These are phyloP conservation scores for Pythium sp. DNA, from an alignment of 352 stramenopile genomes.

Conservation along the genomic window DNA sequence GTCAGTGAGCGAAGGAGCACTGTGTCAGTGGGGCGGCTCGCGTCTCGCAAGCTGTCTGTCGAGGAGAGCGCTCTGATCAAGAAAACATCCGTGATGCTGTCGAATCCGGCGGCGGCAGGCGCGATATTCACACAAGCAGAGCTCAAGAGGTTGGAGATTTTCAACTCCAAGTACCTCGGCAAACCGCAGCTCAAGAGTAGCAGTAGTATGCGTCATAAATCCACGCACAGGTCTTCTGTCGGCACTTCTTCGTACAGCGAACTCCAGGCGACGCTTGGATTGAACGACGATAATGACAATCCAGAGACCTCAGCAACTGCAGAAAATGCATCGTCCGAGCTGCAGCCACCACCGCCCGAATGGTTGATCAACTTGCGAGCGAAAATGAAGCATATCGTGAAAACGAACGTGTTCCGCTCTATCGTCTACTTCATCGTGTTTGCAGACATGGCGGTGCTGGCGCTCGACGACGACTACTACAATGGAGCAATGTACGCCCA, in stretches of 20 bases:
- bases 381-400: conserved; percentile 34
- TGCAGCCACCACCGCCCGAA: conserved; percentile 3
- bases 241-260: conserved; percentile 18
- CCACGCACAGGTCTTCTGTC: conserved; percentile 5
- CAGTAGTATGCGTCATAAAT: conserved; percentile 11
- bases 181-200: conserved; percentile 13
- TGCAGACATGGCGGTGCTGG: conserved; percentile 52
- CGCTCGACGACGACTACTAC: conserved; percentile 51
- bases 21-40: neutral
- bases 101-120: conserved; percentile 34
- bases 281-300: conserved; percentile 2
- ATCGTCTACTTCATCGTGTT: conserved; percentile 46
- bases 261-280: conserved; percentile 3
- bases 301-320: neutral
- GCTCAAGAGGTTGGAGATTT: conserved; percentile 35
- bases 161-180: conserved; percentile 41
- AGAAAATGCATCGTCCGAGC: neutral
- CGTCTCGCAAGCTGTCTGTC: conserved; percentile 26
- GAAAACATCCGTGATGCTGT: conserved; percentile 52
- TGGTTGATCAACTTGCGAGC: conserved; percentile 30
- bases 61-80: conserved; percentile 42
- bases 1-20: neutral
- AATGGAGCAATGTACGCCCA: conserved; percentile 21
- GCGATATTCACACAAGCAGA: conserved; percentile 44
- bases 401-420: conserved; percentile 42